Conservation (phyloP, 2,329 filamentous ascomycete species). For the Fusarium tjaetaba region DNA sequence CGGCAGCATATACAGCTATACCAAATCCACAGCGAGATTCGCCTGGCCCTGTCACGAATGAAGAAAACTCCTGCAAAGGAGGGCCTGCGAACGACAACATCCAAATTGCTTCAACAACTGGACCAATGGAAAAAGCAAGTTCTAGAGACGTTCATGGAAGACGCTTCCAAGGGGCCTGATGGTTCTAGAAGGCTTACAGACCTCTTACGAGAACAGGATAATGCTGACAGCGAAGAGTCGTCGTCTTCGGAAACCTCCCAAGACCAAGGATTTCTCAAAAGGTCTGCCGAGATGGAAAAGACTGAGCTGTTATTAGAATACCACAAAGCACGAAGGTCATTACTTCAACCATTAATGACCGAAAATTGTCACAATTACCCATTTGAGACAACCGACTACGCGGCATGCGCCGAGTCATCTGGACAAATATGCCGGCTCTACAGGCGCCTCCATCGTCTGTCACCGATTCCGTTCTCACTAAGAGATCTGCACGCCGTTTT, state of each 20-base stretch:
- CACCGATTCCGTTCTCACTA: background rate
- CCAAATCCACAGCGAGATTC: background rate
- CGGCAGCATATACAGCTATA: background rate
- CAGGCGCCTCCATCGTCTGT: background rate
- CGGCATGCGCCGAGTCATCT: background rate
- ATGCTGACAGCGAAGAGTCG: background rate
- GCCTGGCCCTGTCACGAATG: background rate
- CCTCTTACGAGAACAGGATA: background rate
- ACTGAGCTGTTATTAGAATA: background rate
- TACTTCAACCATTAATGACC: background rate
- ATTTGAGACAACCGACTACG: background rate
- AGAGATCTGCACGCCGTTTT: background rate
- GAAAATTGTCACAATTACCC: background rate
- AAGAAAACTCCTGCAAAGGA: background rate
- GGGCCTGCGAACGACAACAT: background rate
- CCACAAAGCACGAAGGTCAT: background rate
- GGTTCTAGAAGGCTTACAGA: background rate
- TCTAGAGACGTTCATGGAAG: background rate
- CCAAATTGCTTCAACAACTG: background rate
- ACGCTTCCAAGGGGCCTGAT: background rate
- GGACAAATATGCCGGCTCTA: background rate
- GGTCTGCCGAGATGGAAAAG: background rate
- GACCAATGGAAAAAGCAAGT: background rate
- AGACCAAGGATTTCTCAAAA: background rate
- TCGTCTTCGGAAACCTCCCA: background rate